Evolutionary conservation across 345 rosid species (phyloP), one percentile per base, ranked within the genome.

Genomic region (Citrus australasica): DNA sequence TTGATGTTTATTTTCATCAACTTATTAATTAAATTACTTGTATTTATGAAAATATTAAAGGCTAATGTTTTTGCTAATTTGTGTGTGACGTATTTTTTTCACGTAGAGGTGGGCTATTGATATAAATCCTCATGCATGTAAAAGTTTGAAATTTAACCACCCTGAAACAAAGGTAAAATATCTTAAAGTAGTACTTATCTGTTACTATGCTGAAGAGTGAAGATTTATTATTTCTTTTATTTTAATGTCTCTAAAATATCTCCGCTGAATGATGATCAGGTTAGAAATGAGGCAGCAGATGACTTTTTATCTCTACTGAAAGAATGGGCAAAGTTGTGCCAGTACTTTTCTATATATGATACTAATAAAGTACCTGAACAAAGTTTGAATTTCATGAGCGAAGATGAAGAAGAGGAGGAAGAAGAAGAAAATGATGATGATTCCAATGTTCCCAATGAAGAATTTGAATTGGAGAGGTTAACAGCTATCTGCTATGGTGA

Each of bases 81-180:
- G 32, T 33, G 19, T 28, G 51, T 30, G 17, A 9, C 22, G 8
- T 65, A 13, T 65, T 76, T 60, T 73, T 25, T 27, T 73, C 30
- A 25, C 11, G 11, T 16, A 87, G 90, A 77, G 74, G 70, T 85
- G 88, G 90, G 88, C 87, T 60, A 86, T 85, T 8, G 90, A 87
- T 48, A 71, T 85, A 7, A 85, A 85, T 30, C 25, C 65, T 24
- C 35, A 76, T 22, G 88, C 90, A 21, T 85, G 86, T 78, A 76
- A 84, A 33, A 87, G 86, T 72, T 48, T 85, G 70, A 82, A 78
- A 51, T 59, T 17, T 0, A 87, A 87, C 30, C 88, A 87, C 59
- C 87, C 88, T 48, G 82, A 82, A 73, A 77, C 86, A 22, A 78
- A 85, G 85, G 88, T 85, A 82, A 66, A 56, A 10, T 79, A 11